phyloP scores from a whole-genome alignment of 768 basidiomycete genomes.

The Favolaschia claudopus region DNA sequence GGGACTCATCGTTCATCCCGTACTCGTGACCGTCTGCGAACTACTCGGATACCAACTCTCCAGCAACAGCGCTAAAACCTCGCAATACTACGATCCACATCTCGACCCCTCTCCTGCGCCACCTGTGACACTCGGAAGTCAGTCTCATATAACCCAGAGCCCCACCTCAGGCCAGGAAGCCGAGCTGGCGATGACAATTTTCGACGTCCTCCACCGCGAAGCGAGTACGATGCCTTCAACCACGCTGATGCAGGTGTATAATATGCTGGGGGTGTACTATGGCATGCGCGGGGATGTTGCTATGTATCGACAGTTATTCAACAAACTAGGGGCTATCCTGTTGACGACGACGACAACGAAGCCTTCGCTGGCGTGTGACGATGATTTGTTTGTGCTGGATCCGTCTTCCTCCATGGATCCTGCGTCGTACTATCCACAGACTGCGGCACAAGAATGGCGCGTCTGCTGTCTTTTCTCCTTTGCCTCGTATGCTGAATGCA shows the following conservation, averaged over 20 bases:
- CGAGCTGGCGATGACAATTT: neutral
- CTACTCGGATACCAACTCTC: neutral
- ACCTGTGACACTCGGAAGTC: no score
- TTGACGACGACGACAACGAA: no score
- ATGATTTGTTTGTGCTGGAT: no score
- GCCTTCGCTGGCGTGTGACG: neutral
- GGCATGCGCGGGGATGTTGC: neutral
- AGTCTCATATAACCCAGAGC: no score
- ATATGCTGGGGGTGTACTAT: neutral
- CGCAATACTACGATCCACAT: no score
- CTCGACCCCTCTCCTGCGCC: no score
- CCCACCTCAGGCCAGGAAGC: neutral
- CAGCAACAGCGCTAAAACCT: no score
- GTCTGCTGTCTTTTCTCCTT: no score
- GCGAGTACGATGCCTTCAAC: neutral
- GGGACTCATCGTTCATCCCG: neutral
- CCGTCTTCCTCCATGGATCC: neutral
- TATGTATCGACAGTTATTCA: neutral
- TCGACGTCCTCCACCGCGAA: neutral
- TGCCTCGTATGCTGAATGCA: no score
- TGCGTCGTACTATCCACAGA: neutral
- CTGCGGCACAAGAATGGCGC: neutral
- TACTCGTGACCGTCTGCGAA: neutral
- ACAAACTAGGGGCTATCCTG: neutral
- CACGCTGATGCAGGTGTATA: neutral